Evolutionary conservation across 345 rosid species (phyloP).

Genomic region (Garcia nutans): DNA sequence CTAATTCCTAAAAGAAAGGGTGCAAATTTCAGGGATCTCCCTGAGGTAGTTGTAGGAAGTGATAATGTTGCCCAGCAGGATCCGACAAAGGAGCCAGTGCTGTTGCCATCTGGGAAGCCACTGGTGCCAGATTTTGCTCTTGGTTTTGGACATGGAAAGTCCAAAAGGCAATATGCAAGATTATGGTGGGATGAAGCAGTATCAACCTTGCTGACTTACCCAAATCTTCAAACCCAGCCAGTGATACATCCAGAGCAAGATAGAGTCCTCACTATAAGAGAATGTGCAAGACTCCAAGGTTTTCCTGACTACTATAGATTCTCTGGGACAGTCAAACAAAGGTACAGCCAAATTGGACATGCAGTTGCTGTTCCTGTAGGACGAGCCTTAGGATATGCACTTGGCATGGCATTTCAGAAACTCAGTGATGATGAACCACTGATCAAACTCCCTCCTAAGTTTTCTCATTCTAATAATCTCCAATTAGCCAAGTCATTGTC

Average conservation of each 20-base stretch:
- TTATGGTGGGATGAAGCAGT: slow-evolving; percentile 98
- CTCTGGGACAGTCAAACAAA: slow-evolving; percentile 64
- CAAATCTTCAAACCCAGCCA: slow-evolving; percentile 57
- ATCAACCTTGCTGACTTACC: slow-evolving; percentile 68
- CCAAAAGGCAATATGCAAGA: slow-evolving; percentile 84
- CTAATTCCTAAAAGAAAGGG: slow-evolving; percentile 89
- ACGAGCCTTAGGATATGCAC: slow-evolving; percentile 74
- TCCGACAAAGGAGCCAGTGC: slow-evolving; percentile 41
- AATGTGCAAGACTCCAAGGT: slow-evolving; percentile 91
- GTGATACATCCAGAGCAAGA: slow-evolving; percentile 92
- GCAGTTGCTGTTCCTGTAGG: slow-evolving; percentile 82
- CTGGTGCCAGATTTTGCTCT: slow-evolving; percentile 79
- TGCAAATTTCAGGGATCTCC: slow-evolving; percentile 92
- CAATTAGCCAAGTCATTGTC: slow-evolving; percentile 33
- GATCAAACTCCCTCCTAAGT: slow-evolving; percentile 66
- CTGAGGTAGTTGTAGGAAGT: slow-evolving; percentile 63
- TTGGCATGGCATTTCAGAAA: slow-evolving; percentile 65
- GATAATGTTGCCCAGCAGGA: slow-evolving; percentile 70
- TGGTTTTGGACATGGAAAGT: slow-evolving; percentile 69
- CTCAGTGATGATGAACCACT: slow-evolving; percentile 44
- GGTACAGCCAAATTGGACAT: slow-evolving; percentile 79
- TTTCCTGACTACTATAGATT: slow-evolving; percentile 95
- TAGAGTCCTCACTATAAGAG: slow-evolving; percentile 80
- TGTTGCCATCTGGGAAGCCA: slow-evolving; percentile 81
- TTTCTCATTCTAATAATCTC: slow-evolving; percentile 59